Conservation (phyloP, 2,329 filamentous ascomycete species). For the Colletotrichum destructivum region DNA sequence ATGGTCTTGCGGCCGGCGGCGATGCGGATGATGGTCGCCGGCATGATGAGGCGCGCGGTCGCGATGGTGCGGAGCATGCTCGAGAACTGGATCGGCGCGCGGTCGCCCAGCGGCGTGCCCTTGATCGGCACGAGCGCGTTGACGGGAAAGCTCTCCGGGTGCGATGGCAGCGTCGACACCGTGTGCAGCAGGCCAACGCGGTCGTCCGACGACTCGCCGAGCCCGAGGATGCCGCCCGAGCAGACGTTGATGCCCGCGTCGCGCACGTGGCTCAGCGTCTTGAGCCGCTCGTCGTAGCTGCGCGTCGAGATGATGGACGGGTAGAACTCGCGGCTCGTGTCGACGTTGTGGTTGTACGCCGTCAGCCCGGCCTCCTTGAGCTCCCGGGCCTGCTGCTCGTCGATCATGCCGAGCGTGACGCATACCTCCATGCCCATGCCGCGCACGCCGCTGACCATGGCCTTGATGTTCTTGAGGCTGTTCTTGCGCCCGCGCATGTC, state of each 20-base stretch:
- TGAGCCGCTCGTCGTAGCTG: conserved; percentile 87
- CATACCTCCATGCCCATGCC: conserved; percentile 91
- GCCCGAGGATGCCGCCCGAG: conserved; percentile 88
- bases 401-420: conserved; percentile 96
- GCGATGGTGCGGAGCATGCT: conserved; percentile 87
- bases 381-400: conserved; percentile 83
- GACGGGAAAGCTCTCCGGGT: conserved; percentile 93
- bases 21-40: conserved; percentile 87
- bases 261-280: conserved; percentile 84
- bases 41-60: conserved; percentile 86
- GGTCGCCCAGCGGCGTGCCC: conserved; percentile 86
- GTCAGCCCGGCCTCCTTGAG: conserved; percentile 88
- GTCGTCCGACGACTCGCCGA: conserved; percentile 85
- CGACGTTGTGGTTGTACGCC: conserved; percentile 95
- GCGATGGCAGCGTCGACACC: conserved; percentile 82
- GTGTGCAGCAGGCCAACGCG: conserved; percentile 89
- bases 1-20: conserved; percentile 89
- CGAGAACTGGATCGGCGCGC: conserved; percentile 81
- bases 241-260: conserved; percentile 92
- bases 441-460: conserved; percentile 87
- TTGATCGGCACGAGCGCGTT: conserved; percentile 93
- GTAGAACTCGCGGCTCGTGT: conserved; percentile 92
- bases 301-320: conserved; percentile 88
- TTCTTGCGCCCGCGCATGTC: conserved; percentile 95
- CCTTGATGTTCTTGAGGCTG: conserved; percentile 85